Evolutionary conservation across 2,329 filamentous ascomycete species (phyloP).

Genomic region (Botrytis hyacinthi): DNA sequence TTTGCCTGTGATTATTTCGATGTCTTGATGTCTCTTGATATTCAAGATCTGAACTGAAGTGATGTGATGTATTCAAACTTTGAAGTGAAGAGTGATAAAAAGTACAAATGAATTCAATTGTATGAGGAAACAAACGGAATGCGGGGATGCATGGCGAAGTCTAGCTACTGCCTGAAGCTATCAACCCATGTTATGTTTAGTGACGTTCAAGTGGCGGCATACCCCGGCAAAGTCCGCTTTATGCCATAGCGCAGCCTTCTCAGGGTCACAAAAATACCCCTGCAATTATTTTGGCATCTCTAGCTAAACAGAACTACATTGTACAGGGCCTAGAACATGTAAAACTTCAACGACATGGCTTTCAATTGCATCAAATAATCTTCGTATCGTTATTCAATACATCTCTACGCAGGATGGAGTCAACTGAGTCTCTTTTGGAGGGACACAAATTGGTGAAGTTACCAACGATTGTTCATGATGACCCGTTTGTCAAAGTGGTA

Average conservation of each 20-base stretch:
- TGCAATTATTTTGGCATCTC: slow-evolving; percentile 5
- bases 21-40: neutral
- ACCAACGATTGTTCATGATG: slow-evolving; percentile 56
- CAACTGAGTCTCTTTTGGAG: neutral
- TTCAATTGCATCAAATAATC: neutral
- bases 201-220: slow-evolving; percentile 13
- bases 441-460: slow-evolving; percentile 38
- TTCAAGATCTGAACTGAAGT: neutral
- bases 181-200: neutral
- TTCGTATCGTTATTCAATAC: neutral
- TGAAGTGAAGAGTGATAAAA: neutral
- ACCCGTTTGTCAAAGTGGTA: slow-evolving; percentile 62
- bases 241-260: neutral
- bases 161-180: slow-evolving; percentile 14
- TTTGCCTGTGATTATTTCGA: neutral
- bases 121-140: neutral
- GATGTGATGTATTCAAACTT: neutral
- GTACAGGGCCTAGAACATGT: neutral
- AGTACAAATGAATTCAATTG: neutral
- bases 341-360: slow-evolving; percentile 7
- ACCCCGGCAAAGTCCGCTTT: neutral
- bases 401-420: neutral
- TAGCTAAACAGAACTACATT: neutral
- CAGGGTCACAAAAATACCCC: neutral
- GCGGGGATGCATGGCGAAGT: slow-evolving; percentile 18